Evolutionary conservation across 345 rosid species (phyloP).

Genomic region (Boechera stricta): DNA sequence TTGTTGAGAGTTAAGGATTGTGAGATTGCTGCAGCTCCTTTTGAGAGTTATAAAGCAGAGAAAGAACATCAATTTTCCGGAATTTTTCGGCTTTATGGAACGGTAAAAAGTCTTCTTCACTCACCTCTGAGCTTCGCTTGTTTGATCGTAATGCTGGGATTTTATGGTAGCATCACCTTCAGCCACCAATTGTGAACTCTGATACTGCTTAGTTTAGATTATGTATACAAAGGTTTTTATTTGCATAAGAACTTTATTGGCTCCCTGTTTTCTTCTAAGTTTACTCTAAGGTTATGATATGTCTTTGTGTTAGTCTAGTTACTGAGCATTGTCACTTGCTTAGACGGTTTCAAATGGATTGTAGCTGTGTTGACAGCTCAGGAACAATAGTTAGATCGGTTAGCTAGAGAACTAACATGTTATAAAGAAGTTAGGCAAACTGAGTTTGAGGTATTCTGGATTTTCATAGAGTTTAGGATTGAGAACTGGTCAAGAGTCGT

Average conservation of each 20-base stretch:
- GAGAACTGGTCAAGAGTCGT: neutral
- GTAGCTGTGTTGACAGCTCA: constrained; percentile 5
- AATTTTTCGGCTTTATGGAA: constrained; percentile 47
- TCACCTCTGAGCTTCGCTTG: constrained; percentile 11
- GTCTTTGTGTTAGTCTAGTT: constrained; percentile 15
- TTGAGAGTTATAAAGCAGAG: constrained; percentile 45
- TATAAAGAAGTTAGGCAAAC: constrained; percentile 1
- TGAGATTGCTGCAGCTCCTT: constrained; percentile 49
- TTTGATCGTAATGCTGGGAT: constrained; percentile 12
- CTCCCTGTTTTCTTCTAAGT: neutral
- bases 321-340: constrained; percentile 9
- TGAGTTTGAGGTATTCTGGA: constrained; percentile 4
- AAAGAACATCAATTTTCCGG: constrained; percentile 44
- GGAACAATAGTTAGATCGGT: neutral
- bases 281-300: neutral
- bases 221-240: neutral
- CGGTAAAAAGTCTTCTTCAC: constrained; percentile 46
- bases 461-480: neutral
- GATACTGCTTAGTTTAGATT: constrained; percentile 10
- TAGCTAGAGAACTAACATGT: constrained; percentile 25
- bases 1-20: constrained; percentile 47
- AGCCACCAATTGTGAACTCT: neutral
- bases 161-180: neutral
- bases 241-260: neutral
- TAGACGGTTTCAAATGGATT: neutral